phyloP scores from a whole-genome alignment of 176 grass and related monocot species.

The Oryza meyeriana region DNA sequence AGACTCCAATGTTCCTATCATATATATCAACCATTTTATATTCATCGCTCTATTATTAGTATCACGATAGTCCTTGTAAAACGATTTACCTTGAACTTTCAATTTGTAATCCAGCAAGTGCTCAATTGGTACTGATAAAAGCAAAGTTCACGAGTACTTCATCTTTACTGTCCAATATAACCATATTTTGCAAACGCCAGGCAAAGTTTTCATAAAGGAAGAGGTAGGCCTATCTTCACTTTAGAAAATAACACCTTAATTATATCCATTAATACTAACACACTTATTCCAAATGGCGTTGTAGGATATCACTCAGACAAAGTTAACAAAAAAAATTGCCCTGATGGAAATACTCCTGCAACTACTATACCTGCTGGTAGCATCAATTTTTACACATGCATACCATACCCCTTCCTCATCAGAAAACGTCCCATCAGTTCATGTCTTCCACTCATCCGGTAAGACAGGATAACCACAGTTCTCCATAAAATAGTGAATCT shows the following conservation, averaged over 20 bases:
- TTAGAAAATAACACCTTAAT: neutral
- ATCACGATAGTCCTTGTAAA: neutral
- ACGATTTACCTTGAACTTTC: slow-evolving; percentile 14
- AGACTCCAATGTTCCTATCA: neutral
- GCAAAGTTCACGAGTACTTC: neutral
- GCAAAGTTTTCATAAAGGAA: neutral
- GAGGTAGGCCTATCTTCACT: neutral
- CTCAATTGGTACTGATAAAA: neutral
- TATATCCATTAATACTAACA: neutral
- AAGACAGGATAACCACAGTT: neutral
- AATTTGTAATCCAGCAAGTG: neutral
- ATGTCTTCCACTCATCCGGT: neutral
- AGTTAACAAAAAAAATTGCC: neutral
- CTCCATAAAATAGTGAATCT: slow-evolving; percentile 31
- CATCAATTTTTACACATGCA: neutral
- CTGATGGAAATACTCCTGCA: neutral
- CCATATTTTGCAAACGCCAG: neutral
- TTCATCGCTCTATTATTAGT: neutral
- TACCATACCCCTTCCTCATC: neutral
- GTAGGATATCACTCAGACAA: neutral
- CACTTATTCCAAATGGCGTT: neutral
- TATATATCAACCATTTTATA: neutral
- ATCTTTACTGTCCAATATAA: neutral
- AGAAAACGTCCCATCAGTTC: neutral
- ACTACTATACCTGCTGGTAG: neutral